Evolutionary conservation across 2,329 filamentous ascomycete genomes (phyloP), one percentile per base, ranked within the genome.

Genomic region (Aspergillus sp.): DNA sequence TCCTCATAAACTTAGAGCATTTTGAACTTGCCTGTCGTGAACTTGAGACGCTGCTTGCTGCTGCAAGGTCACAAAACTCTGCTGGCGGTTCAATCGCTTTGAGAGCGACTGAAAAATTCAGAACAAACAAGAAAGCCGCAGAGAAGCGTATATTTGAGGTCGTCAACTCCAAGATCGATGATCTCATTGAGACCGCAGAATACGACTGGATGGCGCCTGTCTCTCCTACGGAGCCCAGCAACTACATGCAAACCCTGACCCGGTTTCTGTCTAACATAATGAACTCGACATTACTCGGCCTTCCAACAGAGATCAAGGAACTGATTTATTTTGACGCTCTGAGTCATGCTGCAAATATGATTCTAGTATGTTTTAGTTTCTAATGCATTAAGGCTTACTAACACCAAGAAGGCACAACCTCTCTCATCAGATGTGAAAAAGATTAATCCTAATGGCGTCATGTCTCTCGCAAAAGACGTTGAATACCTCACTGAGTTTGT

Each of bases 61-160:
- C 88, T 59, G 90, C 90, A 2, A 83, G 91, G 44, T 90, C 88
- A 6, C 89, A 88, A 5, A 84, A 83, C 10, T 88, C 86, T 1
- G 63, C 86, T 2, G 87, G 88, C 3, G 89, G 88, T 0, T 86
- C 89, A 0, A 81, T 96, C 47, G 82, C 83, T 3, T 76, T 97
- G 4, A 80, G 79, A 22, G 93, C 94, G 0, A 97, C 93, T 0
- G 85, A 89, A 55, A 81, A 88, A 50, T 98, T 98, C 67, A 80
- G 83, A 37, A 84, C 80, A 60, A 90, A 95, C 64, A 96, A 96
- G 71, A 96, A 97, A 72, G 90, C 86, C 1, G 93, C 93, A 0
- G 91, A 96, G 64, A 95, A 96, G 71, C 86, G 94, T 30, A 97
- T 98, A 49, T 98, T 98, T 63, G 94, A 98, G 70, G 80, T 98